Evolutionary conservation across 805 yeast genomes (phyloP), one percentile per base, ranked within the genome.

Genomic region (Myxozyma vanderwaltii): DNA sequence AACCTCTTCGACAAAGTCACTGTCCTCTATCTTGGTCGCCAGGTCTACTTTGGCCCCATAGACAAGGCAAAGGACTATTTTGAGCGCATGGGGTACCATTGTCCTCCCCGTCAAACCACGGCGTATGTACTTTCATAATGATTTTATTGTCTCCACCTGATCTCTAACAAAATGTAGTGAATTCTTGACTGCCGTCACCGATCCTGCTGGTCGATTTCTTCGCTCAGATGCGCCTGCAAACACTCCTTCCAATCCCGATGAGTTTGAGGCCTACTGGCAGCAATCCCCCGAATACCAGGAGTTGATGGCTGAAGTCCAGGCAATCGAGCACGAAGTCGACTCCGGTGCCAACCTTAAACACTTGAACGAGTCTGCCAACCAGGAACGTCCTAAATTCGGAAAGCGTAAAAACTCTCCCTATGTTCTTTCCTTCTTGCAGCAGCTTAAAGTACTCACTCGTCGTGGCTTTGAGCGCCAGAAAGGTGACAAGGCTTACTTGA

Each of bases 221-320:
- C 72, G 73, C 54, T 68, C 73, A 26, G 89, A 87, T 1, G 76
- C 61, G 66, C 85, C 80, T 59, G 66, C 74, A 41, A 70, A 69
- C 56, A 85, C 86, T 23, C 94, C 94, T 4, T 73, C 74, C 23
- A 81, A 85, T 8, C 81, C 90, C 0, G 77, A 75, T 26, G 89
- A 86, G 67, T 86, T 87, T 77, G 82, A 79, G 59, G 71, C 70
- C 6, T 76, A 77, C 65, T 87, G 91, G 92, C 68, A 70, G 44
- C 68, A 74, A 1, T 84, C 89, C 3, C 72, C 75, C 3, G 75
- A 77, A n/a, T 80, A 74, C 66, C 63, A 68, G n/a, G 59, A 68
- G 2, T 74, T 86, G 54, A 57, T 75, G 10, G 59, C 67, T 2
- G 79, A 81, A 27, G 81, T 86, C 59, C 82, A 79, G 31, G 71